Conservation (phyloP, 2,329 filamentous ascomycete species). For the Penicillium sclerotiorum region DNA sequence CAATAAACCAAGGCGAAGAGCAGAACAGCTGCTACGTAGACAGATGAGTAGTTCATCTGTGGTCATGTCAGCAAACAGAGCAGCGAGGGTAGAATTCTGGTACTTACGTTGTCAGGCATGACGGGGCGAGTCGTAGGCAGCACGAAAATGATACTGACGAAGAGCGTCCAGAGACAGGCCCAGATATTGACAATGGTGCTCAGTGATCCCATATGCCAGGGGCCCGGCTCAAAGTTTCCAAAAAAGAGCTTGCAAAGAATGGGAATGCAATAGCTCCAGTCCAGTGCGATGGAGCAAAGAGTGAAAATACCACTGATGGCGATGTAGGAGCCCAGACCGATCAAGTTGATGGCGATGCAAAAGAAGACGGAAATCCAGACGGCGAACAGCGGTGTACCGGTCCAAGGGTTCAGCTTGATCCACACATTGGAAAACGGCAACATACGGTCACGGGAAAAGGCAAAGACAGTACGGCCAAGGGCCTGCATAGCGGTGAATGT, state of each 20-base stretch:
- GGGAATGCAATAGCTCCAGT: slow-evolving; percentile 59
- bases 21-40: slow-evolving; percentile 53
- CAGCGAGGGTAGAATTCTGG: not conserved
- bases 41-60: slow-evolving; percentile 60
- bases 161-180: slow-evolving; percentile 56
- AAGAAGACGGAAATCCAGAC: slow-evolving; percentile 60
- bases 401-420: slow-evolving; percentile 53
- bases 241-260: slow-evolving; percentile 57
- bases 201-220: slow-evolving; percentile 54
- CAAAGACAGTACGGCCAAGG: slow-evolving; percentile 57
- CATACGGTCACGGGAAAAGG: slow-evolving; percentile 57
- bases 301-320: slow-evolving; percentile 51
- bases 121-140: slow-evolving; percentile 55
- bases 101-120: slow-evolving; percentile 45
- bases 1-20: slow-evolving; percentile 50
- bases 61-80: slow-evolving; percentile 4
- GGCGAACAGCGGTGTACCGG: slow-evolving; percentile 56
- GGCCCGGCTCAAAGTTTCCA: slow-evolving; percentile 53
- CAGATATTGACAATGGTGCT: slow-evolving; percentile 50
- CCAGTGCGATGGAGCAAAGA: slow-evolving; percentile 48
- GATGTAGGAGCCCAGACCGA: slow-evolving; percentile 51
- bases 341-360: slow-evolving; percentile 61
- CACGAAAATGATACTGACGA: slow-evolving; percentile 58
- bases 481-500: slow-evolving; percentile 61
- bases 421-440: slow-evolving; percentile 52